Evolutionary conservation across 495 filamentous ascomycete species (phyloP).

Genomic region (Daldinia decipiens): DNA sequence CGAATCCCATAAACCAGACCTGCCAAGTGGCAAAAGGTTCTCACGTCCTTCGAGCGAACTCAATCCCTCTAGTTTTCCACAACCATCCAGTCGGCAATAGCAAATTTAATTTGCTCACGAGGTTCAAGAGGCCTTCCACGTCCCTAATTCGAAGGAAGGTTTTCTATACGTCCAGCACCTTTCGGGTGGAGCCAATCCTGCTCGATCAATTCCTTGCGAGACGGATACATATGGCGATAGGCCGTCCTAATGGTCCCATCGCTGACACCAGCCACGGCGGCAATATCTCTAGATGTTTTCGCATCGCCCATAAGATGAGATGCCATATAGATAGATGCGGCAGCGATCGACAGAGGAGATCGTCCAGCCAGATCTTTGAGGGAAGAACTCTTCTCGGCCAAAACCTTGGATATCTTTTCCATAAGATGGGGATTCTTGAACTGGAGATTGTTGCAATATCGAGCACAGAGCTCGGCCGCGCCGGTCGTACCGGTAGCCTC

Average conservation of each 20-base stretch:
- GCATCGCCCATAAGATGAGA: slow-evolving; percentile 81
- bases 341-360: slow-evolving; percentile 92
- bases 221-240: slow-evolving; percentile 84
- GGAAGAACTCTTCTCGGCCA: slow-evolving; percentile 77
- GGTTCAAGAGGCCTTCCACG: not conserved
- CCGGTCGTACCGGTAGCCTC: slow-evolving; percentile 80
- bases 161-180: slow-evolving; percentile 72
- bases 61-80: not conserved
- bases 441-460: slow-evolving; percentile 84
- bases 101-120: not conserved
- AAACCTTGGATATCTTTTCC: slow-evolving; percentile 74
- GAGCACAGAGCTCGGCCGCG: slow-evolving; percentile 83
- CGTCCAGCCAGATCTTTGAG: slow-evolving; percentile 86
- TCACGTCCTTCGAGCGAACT: not conserved
- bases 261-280: slow-evolving; percentile 81
- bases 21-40: not conserved
- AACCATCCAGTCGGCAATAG: not conserved
- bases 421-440: slow-evolving; percentile 71
- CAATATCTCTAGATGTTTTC: slow-evolving; percentile 87
- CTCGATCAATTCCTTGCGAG: slow-evolving; percentile 77
- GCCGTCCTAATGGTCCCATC: slow-evolving; percentile 96
- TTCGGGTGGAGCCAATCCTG: slow-evolving; percentile 73
- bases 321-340: slow-evolving; percentile 95
- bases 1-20: not conserved
- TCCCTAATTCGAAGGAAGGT: slow-evolving; percentile 65